phyloP scores from a whole-genome alignment of 1,284 basidiomycete species.

The Pascua guehoae region DNA sequence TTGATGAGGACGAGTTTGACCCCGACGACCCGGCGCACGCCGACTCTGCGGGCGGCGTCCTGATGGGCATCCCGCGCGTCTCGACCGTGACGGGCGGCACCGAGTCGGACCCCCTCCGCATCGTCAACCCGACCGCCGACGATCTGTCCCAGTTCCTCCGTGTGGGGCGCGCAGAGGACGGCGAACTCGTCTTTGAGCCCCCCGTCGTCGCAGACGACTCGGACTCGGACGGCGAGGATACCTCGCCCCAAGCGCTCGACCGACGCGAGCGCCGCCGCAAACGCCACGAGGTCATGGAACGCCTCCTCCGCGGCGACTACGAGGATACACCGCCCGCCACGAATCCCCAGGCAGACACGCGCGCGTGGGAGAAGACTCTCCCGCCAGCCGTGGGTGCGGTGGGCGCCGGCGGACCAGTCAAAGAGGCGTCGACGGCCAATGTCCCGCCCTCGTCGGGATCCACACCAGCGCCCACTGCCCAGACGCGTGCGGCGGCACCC shows the following conservation, averaged over 20 bases:
- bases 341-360: neutral
- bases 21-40: slow-evolving; percentile 7
- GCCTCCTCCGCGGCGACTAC: slow-evolving; percentile 12
- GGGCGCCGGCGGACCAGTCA: no score
- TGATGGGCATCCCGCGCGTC: slow-evolving; percentile 36
- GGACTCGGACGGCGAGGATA: slow-evolving; percentile 30
- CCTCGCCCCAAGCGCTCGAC: slow-evolving; percentile 19
- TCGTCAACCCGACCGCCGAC: slow-evolving; percentile 42
- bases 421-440: neutral
- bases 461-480: neutral
- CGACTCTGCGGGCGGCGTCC: slow-evolving; percentile 16
- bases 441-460: neutral
- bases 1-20: slow-evolving; percentile 26
- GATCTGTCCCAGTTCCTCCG: slow-evolving; percentile 41
- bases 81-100: slow-evolving; percentile 18
- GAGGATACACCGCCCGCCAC: slow-evolving; percentile 14
- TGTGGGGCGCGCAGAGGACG: slow-evolving; percentile 46
- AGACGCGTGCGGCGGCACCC: no score
- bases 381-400: neutral
- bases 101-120: slow-evolving; percentile 22
- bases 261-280: slow-evolving; percentile 9
- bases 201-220: slow-evolving; percentile 12
- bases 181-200: slow-evolving; percentile 45
- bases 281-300: slow-evolving; percentile 13
- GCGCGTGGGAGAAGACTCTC: slow-evolving; percentile 3